phyloP scores from a whole-genome alignment of 371 early-diverging fungal species.

The Actinomucor elegans region DNA sequence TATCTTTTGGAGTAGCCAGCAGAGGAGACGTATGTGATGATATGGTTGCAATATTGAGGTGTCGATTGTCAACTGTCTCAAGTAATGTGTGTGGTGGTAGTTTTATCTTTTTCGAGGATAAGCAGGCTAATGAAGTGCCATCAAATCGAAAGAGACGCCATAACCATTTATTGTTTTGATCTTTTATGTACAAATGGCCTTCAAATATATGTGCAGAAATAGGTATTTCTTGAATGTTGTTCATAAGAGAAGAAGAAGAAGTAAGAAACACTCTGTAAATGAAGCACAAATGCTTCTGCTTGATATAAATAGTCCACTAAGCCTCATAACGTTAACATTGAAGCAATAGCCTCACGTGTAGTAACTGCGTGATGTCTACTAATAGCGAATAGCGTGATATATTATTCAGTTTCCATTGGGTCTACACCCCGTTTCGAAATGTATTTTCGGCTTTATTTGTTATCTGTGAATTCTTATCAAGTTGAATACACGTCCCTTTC shows the following conservation, averaged over 20 bases:
- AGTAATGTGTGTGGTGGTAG: conserved; percentile 18
- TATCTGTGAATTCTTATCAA: too few species aligned
- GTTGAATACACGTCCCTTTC: too few species aligned
- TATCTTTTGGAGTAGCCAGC: conserved; percentile 20
- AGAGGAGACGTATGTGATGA: conserved; percentile 8
- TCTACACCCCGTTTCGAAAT: too few species aligned
- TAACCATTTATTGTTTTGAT: conserved; percentile 22
- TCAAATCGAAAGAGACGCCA: conserved; percentile 34
- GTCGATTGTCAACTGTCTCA: not conserved
- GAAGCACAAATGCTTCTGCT: too few species aligned
- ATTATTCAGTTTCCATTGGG: too few species aligned
- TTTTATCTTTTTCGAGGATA: conserved; percentile 27
- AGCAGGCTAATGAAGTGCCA: conserved; percentile 26
- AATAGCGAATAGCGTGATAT: too few species aligned
- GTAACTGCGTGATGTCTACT: too few species aligned
- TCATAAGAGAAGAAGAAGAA: not conserved
- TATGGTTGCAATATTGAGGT: not conserved
- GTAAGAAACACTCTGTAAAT: too few species aligned
- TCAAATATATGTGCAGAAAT: conserved; percentile 28
- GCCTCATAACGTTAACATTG: too few species aligned
- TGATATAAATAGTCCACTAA: too few species aligned
- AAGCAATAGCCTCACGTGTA: too few species aligned
- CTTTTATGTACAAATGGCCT: conserved; percentile 26
- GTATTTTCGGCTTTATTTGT: too few species aligned
- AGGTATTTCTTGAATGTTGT: conserved; percentile 22